Evolutionary conservation across 2,329 filamentous ascomycete genomes (phyloP).

Genomic region (Aspergillus fructus): DNA sequence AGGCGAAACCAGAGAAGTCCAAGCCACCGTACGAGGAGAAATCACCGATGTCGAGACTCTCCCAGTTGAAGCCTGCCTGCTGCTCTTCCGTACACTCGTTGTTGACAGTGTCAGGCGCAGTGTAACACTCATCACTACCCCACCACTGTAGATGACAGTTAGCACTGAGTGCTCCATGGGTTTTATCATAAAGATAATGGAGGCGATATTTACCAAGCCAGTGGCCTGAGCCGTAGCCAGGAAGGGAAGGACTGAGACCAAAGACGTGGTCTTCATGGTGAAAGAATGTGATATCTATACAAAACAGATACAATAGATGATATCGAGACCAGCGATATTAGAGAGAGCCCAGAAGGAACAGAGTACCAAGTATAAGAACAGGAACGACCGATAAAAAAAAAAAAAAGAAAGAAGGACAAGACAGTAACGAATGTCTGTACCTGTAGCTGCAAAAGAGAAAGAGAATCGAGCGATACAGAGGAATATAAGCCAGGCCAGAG

Average conservation of each 20-base stretch:
- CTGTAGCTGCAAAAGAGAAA: conserved; percentile 21
- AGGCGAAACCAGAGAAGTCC: conserved; percentile 71
- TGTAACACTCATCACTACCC: conserved; percentile 57
- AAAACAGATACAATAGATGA: not conserved
- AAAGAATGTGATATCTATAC: conserved; percentile 23
- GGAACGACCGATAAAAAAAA: conserved; percentile 3
- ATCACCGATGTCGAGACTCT: conserved; percentile 58
- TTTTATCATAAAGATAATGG: not conserved
- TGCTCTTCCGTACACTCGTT: conserved; percentile 76
- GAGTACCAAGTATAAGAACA: not conserved
- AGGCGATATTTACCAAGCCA: conserved; percentile 42
- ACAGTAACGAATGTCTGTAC: conserved; percentile 41
- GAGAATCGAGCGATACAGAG: conserved; percentile 23
- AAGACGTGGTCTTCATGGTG: conserved; percentile 28
- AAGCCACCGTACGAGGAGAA: conserved; percentile 71
- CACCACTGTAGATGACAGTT: conserved; percentile 40
- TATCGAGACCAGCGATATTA: conserved; percentile 13
- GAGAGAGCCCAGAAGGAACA: not conserved
- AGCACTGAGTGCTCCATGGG: not conserved
- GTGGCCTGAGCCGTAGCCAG: conserved; percentile 46
- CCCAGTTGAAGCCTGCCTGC: conserved; percentile 70
- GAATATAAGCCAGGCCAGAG: conserved; percentile 17
- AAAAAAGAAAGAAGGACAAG: conserved; percentile 24
- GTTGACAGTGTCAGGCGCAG: conserved; percentile 68
- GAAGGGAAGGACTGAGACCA: conserved; percentile 36